A percentile compares a stretch with the other conserved stretches of the same genome.
Evolutionary conservation across 257 asterid species (phyloP).

Genomic region (Fraxinus cuspidata): DNA sequence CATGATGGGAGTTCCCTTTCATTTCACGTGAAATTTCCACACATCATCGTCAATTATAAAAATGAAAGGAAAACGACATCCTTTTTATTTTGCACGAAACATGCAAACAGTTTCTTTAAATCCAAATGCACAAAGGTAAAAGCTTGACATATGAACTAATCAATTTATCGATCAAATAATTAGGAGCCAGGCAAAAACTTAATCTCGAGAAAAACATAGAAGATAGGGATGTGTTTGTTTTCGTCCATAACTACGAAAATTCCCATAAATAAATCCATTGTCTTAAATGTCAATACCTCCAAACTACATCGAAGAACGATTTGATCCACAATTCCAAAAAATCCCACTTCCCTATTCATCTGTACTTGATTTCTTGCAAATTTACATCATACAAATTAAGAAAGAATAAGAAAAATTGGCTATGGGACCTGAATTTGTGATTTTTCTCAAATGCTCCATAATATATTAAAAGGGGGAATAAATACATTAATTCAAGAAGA

Average conservation of each 20-base stretch:
- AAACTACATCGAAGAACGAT: not conserved
- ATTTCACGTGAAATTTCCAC: not conserved
- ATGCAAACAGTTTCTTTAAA: not conserved
- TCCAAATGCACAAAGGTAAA: not conserved
- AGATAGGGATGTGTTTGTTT: too few relatives aligned
- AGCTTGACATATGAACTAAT: not conserved
- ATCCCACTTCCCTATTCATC: not conserved
- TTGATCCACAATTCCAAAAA: conserved; percentile 1
- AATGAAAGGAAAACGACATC: not conserved
- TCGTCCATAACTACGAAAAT: not conserved
- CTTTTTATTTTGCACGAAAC: not conserved
- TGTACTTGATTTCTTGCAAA: not conserved
- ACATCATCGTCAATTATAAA: not conserved
- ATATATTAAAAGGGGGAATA: not conserved
- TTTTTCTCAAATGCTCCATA: not conserved
- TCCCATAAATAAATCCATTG: not conserved
- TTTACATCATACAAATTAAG: not conserved
- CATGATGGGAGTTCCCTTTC: too few relatives aligned
- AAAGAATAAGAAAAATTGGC: not conserved
- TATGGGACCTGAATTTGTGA: not conserved
- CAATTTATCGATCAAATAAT: not conserved
- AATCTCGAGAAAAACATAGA: not conserved
- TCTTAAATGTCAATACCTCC: not conserved
- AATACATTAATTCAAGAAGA: not conserved
- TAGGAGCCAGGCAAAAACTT: not conserved